These are phyloP conservation scores for Pichia cactophila DNA, from an alignment of 1,139 yeast genomes.

Conservation along the genomic window DNA sequence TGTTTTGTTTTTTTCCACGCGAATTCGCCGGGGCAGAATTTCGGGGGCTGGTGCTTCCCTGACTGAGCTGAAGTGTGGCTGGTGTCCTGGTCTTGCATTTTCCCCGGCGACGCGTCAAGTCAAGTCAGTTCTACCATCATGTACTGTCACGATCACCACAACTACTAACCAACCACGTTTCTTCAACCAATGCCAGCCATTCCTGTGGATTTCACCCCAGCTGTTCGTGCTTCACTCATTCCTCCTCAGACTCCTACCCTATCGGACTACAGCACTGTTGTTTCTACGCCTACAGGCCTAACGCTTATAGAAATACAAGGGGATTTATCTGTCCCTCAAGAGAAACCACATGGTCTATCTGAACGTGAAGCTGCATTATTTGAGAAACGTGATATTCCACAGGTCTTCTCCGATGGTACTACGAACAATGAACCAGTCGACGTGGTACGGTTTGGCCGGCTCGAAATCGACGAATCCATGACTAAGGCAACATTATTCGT, in stretches of 20 bases:
- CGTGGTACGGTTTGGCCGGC: slow-evolving; percentile 52
- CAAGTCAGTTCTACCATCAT: no score
- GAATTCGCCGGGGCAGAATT: no score
- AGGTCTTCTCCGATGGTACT: slow-evolving; percentile 1
- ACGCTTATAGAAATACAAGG: slow-evolving; percentile 66
- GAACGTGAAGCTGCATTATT: slow-evolving; percentile 28
- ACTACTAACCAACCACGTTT: no score
- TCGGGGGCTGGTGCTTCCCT: no score
- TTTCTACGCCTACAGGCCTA: slow-evolving; percentile 51
- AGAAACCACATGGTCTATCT: slow-evolving; percentile 28
- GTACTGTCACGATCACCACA: no score
- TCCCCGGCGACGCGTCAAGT: no score
- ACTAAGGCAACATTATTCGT: slow-evolving; percentile 48
- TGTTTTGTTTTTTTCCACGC: no score
- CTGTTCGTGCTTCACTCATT: neutral
- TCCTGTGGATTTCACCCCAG: slow-evolving; percentile 6
- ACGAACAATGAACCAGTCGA: slow-evolving; percentile 28
- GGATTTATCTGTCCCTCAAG: slow-evolving; percentile 47
- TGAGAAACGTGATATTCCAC: slow-evolving; percentile 16
- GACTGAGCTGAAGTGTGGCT: no score
- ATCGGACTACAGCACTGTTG: slow-evolving; percentile 20
- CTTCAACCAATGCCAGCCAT: slow-evolving; percentile 9
- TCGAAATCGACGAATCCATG: slow-evolving; percentile 42
- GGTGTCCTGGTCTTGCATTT: no score
- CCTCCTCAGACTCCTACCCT: neutral